Percentiles rank a stretch among this genome's conserved stretches.
These are phyloP conservation scores for Neltuma alba DNA, from an alignment of 306 rosid species.

Conservation along the genomic window DNA sequence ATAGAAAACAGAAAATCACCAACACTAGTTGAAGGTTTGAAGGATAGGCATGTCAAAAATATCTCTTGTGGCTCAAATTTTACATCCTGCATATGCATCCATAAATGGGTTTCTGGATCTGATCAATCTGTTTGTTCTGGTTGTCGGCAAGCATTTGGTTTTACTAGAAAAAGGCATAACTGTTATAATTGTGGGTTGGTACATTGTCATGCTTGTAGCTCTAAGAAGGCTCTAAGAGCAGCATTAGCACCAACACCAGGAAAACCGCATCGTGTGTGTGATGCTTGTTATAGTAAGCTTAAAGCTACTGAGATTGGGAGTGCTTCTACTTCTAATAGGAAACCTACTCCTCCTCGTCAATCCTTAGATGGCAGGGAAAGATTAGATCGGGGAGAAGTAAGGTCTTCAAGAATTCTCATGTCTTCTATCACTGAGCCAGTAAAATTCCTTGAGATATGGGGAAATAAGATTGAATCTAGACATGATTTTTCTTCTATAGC, in stretches of 20 bases:
- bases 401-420: conserved; percentile 56
- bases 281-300: conserved; percentile 64
- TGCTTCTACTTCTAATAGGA: conserved; percentile 37
- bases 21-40: conserved; percentile 65
- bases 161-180: conserved; percentile 73
- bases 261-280: conserved; percentile 76
- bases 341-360: conserved; percentile 42
- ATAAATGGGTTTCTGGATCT: conserved; percentile 76
- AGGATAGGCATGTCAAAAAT: conserved; percentile 67
- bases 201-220: conserved; percentile 77
- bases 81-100: conserved; percentile 73
- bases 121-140: conserved; percentile 78
- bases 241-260: conserved; percentile 83
- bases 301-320: conserved; percentile 54
- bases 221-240: conserved; percentile 64
- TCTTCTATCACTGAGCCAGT: conserved; percentile 58
- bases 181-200: conserved; percentile 78
- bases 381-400: conserved; percentile 45
- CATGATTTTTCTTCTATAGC: conserved; percentile 47
- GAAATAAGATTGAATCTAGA: conserved; percentile 43
- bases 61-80: conserved; percentile 73
- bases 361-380: conserved; percentile 56
- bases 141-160: conserved; percentile 76
- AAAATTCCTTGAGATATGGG: conserved; percentile 56
- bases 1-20: conserved; percentile 58